Evolutionary conservation across 2,329 filamentous ascomycete genomes (phyloP).

Genomic region (Colletotrichum graminicola): DNA sequence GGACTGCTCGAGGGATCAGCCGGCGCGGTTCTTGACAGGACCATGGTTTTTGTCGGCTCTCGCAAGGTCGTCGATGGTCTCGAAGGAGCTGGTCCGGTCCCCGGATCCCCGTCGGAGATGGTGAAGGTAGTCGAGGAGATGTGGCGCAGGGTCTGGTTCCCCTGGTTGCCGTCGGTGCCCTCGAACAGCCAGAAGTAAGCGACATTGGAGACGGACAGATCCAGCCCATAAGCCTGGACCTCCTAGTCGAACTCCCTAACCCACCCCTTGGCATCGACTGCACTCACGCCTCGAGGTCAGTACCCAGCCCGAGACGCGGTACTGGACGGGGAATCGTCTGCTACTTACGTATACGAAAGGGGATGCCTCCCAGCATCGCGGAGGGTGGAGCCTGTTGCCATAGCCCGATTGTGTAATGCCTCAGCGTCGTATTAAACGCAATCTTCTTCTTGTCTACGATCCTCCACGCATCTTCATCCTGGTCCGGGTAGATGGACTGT

Average conservation of each 20-base stretch:
- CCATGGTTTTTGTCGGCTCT: neutral
- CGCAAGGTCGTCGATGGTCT: neutral
- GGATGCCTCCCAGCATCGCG: conserved; percentile 37
- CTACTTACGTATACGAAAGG: conserved; percentile 26
- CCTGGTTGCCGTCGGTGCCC: conserved; percentile 34
- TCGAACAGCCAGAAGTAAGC: conserved; percentile 46
- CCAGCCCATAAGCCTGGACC: conserved; percentile 39
- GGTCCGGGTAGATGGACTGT: neutral
- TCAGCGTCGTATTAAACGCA: conserved; percentile 44
- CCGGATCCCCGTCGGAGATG: conserved; percentile 41
- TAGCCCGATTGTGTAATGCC: conserved; percentile 45
- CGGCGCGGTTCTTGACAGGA: neutral
- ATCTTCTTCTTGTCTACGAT: conserved; percentile 42
- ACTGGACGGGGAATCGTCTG: no score
- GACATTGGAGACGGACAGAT: conserved; percentile 38
- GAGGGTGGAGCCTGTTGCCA: conserved; percentile 44
- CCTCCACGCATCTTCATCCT: conserved; percentile 2
- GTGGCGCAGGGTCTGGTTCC: neutral
- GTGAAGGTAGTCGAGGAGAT: conserved; percentile 41
- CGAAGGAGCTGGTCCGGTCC: neutral
- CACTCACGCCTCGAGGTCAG: neutral
- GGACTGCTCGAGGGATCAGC: neutral
- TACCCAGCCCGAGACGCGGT: neutral
- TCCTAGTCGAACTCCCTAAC: conserved; percentile 40
- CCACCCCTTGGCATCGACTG: conserved; percentile 35